Conservation (phyloP, 1,139 yeast species). For the Keqinozyma sinolaborantium region DNA sequence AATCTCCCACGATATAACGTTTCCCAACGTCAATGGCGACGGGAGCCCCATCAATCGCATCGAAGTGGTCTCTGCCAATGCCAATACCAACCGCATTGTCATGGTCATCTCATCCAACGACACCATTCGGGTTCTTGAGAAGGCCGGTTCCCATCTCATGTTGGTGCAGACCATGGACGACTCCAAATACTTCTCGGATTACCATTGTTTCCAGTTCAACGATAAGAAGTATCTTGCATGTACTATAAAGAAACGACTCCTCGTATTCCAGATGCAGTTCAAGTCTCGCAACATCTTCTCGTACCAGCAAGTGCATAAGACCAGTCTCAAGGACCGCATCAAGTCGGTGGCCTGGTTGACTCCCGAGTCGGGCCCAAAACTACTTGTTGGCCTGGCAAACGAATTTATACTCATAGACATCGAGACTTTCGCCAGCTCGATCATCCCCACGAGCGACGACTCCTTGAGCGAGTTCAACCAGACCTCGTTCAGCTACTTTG, state of each 20-base stretch:
- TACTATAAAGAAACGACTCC: constrained; percentile 29
- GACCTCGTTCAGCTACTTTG: constrained; percentile 27
- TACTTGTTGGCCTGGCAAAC: constrained; percentile 23
- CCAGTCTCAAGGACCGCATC: constrained; percentile 27
- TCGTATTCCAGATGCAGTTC: constrained; percentile 23
- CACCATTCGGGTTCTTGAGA: constrained; percentile 26
- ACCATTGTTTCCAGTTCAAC: constrained; percentile 15
- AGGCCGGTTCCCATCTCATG: constrained; percentile 33
- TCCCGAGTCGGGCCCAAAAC: constrained; percentile 10
- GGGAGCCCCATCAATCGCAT: constrained; percentile 7
- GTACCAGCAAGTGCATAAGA: constrained; percentile 23
- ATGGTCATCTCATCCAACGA: constrained; percentile 25
- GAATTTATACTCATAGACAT: constrained; percentile 28
- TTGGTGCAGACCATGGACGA: constrained; percentile 30
- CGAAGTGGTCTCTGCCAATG: constrained; percentile 9
- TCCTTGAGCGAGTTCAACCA: constrained; percentile 15
- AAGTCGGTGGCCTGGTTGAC: constrained; percentile 15
- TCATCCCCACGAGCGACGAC: constrained; percentile 13
- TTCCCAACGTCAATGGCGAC: constrained; percentile 14
- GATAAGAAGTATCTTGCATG: constrained; percentile 21
- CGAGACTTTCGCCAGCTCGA: constrained; percentile 13
- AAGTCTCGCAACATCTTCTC: constrained; percentile 30
- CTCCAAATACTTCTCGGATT: constrained; percentile 14
- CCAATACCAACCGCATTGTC: constrained; percentile 17
- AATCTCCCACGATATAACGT: constrained; percentile 11